These are phyloP conservation scores for Linnemannia zychae DNA, from an alignment of 192 early-diverging fungal species.

Conservation along the genomic window DNA sequence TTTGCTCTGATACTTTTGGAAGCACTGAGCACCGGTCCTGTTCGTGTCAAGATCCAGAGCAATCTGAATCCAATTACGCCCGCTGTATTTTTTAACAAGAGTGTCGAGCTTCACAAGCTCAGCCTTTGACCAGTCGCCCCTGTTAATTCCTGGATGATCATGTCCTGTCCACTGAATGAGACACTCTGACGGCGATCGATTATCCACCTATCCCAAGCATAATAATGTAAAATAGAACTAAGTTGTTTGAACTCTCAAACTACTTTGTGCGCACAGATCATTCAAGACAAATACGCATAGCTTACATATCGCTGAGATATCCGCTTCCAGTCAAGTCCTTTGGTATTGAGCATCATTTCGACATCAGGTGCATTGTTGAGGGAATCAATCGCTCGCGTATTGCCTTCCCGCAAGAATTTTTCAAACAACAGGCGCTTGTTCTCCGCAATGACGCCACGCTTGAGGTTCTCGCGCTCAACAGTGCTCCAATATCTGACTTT, in stretches of 20 bases:
- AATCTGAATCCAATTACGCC: conserved; percentile 76
- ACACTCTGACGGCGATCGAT: conserved; percentile 76
- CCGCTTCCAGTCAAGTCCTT: conserved; percentile 45
- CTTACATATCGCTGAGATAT: conserved; percentile 51
- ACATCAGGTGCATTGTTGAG: conserved; percentile 21
- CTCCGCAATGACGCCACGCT: conserved; percentile 21
- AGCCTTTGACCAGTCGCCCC: conserved; percentile 70
- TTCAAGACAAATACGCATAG: background rate
- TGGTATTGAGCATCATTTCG: conserved; percentile 44
- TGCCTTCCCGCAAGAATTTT: conserved; percentile 7
- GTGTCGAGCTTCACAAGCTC: conserved; percentile 65
- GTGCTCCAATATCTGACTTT: conserved; percentile 11
- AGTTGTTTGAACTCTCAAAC: no score
- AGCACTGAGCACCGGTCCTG: conserved; percentile 82
- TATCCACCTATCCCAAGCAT: conserved; percentile 64
- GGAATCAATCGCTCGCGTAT: background rate
- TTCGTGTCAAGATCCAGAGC: conserved; percentile 73
- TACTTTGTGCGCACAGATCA: no score
- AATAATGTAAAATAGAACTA: no score
- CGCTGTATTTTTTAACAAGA: conserved; percentile 60
- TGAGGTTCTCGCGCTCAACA: conserved; percentile 19
- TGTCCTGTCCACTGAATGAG: conserved; percentile 84
- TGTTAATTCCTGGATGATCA: conserved; percentile 85
- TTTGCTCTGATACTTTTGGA: conserved; percentile 72
- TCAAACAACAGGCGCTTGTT: conserved; percentile 29